Evolutionary conservation across 495 filamentous ascomycete genomes (phyloP).

Genomic region (Podospora anserina): DNA sequence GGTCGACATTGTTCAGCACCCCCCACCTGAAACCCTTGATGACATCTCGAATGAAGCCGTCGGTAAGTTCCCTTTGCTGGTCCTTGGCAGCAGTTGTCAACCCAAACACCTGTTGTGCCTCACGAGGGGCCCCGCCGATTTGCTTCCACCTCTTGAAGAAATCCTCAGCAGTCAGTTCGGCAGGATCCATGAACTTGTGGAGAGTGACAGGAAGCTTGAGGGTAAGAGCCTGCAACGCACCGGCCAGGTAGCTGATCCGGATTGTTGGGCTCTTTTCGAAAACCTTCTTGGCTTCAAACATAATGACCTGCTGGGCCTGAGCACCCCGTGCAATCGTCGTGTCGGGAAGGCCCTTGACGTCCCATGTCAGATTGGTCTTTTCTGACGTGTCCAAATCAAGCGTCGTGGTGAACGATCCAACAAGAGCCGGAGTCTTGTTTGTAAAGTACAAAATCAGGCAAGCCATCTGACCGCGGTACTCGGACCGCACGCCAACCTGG

Average conservation of each 20-base stretch:
- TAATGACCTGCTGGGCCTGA: slow-evolving; percentile 90
- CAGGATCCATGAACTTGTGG: slow-evolving; percentile 95
- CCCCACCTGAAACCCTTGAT: slow-evolving; percentile 87
- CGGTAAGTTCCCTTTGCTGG: slow-evolving; percentile 50
- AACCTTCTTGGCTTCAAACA: slow-evolving; percentile 80
- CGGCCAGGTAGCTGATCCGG: slow-evolving; percentile 88
- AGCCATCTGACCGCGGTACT: slow-evolving; percentile 91
- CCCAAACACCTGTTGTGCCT: slow-evolving; percentile 82
- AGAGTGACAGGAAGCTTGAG: slow-evolving; percentile 83
- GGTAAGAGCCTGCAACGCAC: slow-evolving; percentile 88
- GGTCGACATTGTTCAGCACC: slow-evolving; percentile 78
- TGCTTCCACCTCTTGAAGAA: slow-evolving; percentile 99
- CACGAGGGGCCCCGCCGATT: slow-evolving; percentile 83
- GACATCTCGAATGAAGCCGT: slow-evolving; percentile 59
- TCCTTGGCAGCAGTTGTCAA: slow-evolving; percentile 48
- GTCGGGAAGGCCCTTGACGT: slow-evolving; percentile 86
- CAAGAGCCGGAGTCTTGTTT: slow-evolving; percentile 80
- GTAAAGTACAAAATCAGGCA: slow-evolving; percentile 94
- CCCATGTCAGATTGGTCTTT: slow-evolving; percentile 67
- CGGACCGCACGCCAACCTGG: slow-evolving; percentile 85
- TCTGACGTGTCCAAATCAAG: slow-evolving; percentile 73
- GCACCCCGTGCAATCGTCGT: slow-evolving; percentile 66
- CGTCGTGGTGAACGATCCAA: slow-evolving; percentile 90
- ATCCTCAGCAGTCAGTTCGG: slow-evolving; percentile 76
- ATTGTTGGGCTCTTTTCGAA: slow-evolving; percentile 88